phyloP scores from a whole-genome alignment of 2,329 filamentous ascomycete species.

The Claviceps monticola region DNA sequence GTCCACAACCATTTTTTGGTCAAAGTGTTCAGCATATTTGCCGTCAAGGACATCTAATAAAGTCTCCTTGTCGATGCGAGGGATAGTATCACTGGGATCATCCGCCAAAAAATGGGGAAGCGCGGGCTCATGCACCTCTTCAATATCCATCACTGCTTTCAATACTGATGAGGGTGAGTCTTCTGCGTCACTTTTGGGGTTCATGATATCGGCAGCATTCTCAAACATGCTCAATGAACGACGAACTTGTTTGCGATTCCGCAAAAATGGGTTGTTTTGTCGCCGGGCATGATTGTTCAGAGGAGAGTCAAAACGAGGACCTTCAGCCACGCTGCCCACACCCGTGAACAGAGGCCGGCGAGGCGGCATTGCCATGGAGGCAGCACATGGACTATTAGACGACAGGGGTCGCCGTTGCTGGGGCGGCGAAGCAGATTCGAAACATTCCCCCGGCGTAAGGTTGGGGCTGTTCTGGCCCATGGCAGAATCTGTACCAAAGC shows the following conservation, averaged over 20 bases:
- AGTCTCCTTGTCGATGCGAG: constrained; percentile 70
- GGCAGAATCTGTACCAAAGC: constrained; percentile 42
- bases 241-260: constrained; percentile 77
- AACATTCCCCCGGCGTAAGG: constrained; percentile 66
- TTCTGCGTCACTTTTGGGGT: constrained; percentile 52
- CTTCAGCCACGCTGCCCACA: constrained; percentile 30
- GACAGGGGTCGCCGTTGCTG: constrained; percentile 51
- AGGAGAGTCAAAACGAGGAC: constrained; percentile 61
- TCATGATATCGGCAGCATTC: constrained; percentile 75
- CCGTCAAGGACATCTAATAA: constrained; percentile 81
- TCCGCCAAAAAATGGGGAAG: constrained; percentile 76
- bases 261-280: constrained; percentile 53
- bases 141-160: constrained; percentile 70
- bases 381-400: constrained; percentile 40
- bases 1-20: constrained; percentile 78
- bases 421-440: constrained; percentile 59
- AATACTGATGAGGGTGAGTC: constrained; percentile 32
- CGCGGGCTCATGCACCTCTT: constrained; percentile 57
- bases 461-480: constrained; percentile 17
- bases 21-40: constrained; percentile 61
- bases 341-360: constrained; percentile 52
- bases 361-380: constrained; percentile 42
- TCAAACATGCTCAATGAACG: constrained; percentile 98
- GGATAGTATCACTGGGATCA: constrained; percentile 72
- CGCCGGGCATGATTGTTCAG: constrained; percentile 58